phyloP scores from a whole-genome alignment of 2,329 filamentous ascomycete species.

The Xylaria sp. region DNA sequence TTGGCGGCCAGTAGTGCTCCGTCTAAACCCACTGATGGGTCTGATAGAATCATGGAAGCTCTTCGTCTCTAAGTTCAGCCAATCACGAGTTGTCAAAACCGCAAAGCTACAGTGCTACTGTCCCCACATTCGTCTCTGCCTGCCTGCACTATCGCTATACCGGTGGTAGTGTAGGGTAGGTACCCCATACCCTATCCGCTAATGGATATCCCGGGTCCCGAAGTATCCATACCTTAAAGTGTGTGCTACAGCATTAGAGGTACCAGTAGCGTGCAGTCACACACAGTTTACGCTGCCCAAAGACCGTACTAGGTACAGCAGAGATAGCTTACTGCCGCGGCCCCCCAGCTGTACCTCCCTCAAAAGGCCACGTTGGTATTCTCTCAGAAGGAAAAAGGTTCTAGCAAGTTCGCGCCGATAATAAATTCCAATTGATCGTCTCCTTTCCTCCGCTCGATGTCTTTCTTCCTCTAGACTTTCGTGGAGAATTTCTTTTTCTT shows the following conservation, averaged over 20 bases:
- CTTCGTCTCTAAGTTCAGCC: slow-evolving; percentile 5
- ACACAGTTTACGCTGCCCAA: slow-evolving; percentile 2
- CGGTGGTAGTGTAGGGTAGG: too few species aligned
- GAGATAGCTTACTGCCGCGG: slow-evolving; percentile 25
- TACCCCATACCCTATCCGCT: not conserved
- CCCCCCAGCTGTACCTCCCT: slow-evolving; percentile 35
- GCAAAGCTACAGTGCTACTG: not conserved
- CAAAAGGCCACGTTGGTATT: slow-evolving; percentile 50
- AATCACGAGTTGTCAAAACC: slow-evolving; percentile 16
- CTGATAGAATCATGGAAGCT: slow-evolving; percentile 27
- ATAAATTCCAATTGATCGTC: slow-evolving; percentile 44
- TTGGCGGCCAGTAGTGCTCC: slow-evolving; percentile 32
- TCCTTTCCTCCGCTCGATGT: slow-evolving; percentile 37
- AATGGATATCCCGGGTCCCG: not conserved
- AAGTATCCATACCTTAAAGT: not conserved
- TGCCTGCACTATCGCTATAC: not conserved
- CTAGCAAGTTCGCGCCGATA: slow-evolving; percentile 36
- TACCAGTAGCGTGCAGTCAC: not conserved
- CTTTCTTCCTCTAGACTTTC: slow-evolving; percentile 42
- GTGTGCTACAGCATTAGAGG: not conserved
- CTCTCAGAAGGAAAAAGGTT: slow-evolving; percentile 32
- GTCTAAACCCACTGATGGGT: slow-evolving; percentile 11
- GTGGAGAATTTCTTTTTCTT: slow-evolving; percentile 46
- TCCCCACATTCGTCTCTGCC: not conserved
- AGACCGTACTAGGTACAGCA: not conserved